These are phyloP conservation scores for Neonectria hederae DNA, from an alignment of 2,329 filamentous ascomycete genomes.

Conservation along the genomic window DNA sequence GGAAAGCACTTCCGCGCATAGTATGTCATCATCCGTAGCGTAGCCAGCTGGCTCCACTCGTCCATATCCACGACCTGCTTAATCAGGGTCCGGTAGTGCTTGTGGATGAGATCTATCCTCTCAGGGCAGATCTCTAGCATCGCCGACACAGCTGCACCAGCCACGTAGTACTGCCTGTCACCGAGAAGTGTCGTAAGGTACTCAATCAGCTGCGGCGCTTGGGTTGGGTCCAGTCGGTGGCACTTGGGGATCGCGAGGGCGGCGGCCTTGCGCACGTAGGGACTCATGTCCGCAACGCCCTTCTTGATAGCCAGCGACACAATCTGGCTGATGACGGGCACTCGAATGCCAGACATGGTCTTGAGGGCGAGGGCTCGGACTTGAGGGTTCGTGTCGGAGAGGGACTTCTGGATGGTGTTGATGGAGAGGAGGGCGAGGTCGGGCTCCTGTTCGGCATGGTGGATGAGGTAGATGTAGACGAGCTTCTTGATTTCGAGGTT, in stretches of 20 bases:
- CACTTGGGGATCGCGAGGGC: constrained; percentile 96
- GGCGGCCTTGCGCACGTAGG: constrained; percentile 90
- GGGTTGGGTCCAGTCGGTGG: constrained; percentile 87
- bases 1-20: constrained; percentile 93
- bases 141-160: constrained; percentile 88
- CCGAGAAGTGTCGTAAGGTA: constrained; percentile 81
- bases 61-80: constrained; percentile 98
- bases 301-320: constrained; percentile 96
- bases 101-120: constrained; percentile 86
- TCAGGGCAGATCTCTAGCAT: constrained; percentile 92
- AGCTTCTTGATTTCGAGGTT: constrained; percentile 97
- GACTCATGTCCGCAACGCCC: constrained; percentile 92
- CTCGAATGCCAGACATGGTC: constrained; percentile 97
- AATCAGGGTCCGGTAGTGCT: constrained; percentile 85
- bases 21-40: constrained; percentile 80
- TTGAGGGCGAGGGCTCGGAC: constrained; percentile 91
- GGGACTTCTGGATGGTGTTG: constrained; percentile 98
- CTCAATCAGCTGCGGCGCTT: constrained; percentile 84
- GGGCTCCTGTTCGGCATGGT: constrained; percentile 95
- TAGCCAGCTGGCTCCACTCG: constrained; percentile 94
- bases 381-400: constrained; percentile 91
- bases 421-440: constrained; percentile 95
- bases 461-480: constrained; percentile 97
- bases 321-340: constrained; percentile 97
- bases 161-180: constrained; percentile 97